phyloP scores from a whole-genome alignment of 495 filamentous ascomycete genomes.

The Trichoderma asperelloides region DNA sequence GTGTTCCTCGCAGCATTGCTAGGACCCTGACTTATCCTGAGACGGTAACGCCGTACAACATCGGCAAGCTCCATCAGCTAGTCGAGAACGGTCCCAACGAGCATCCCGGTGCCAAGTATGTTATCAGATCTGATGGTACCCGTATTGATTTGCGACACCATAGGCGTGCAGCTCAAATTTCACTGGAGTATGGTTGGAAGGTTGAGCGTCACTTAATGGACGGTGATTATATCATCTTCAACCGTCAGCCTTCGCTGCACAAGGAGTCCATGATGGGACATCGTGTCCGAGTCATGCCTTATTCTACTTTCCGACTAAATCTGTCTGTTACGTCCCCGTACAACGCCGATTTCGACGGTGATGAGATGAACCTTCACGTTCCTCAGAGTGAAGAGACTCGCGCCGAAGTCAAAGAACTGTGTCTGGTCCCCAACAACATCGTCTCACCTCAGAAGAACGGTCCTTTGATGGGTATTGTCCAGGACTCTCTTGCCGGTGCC shows the following conservation, averaged over 20 bases:
- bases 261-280: slow-evolving; percentile 99
- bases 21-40: slow-evolving; percentile 89
- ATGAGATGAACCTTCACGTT: slow-evolving; percentile 98
- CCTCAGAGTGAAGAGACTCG: slow-evolving; percentile 96
- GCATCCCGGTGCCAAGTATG: slow-evolving; percentile 91
- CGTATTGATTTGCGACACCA: slow-evolving; percentile 90
- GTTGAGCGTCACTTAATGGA: slow-evolving; percentile 93
- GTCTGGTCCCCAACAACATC: slow-evolving; percentile 93
- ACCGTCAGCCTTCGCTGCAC: slow-evolving; percentile 95
- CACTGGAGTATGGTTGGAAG: slow-evolving; percentile 93
- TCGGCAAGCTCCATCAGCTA: slow-evolving; percentile 75
- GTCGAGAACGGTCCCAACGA: slow-evolving; percentile 90
- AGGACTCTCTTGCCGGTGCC: slow-evolving; percentile 91
- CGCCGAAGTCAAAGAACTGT: slow-evolving; percentile 83
- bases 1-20: slow-evolving; percentile 84
- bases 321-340: slow-evolving; percentile 96
- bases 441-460: slow-evolving; percentile 96
- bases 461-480: slow-evolving; percentile 98
- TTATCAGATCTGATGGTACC: slow-evolving; percentile 84
- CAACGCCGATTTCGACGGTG: slow-evolving; percentile 98
- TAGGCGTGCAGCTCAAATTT: slow-evolving; percentile 70
- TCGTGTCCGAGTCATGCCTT: slow-evolving; percentile 94
- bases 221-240: slow-evolving; percentile 97
- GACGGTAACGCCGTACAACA: slow-evolving; percentile 97
- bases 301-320: slow-evolving; percentile 95